Evolutionary conservation across 1,284 basidiomycete genomes (phyloP), one percentile per base, ranked within the genome.

Genomic region (Ceratobasidium sp.): DNA sequence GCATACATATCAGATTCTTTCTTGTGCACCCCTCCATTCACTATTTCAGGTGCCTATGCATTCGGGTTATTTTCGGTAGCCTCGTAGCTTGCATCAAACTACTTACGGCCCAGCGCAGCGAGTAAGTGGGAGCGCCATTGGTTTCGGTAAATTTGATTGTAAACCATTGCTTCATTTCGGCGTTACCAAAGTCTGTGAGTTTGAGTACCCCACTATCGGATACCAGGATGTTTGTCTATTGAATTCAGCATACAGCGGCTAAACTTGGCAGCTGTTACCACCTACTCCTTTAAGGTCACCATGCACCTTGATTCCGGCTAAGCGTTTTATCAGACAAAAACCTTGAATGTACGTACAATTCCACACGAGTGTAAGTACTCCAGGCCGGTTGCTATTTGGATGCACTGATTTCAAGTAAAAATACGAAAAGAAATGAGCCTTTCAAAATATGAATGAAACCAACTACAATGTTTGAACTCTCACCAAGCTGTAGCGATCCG

Each of bases 281-380:
- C 62, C 39, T 55, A 67, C 50, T 3, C 48, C 28, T 12, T 67
- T 67, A 2, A 67, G 3, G 34, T 67, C 62, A 16, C 62, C 62
- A 50, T 67, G 50, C 18, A 67, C 62, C 62, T 67, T 26, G 6
- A 26, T 30, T 30, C 18, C 18, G 16, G 6, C 10, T 23, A 9
- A 34, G 5, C 2, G 14, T 10, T 16, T 53, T 12, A 53, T 48
- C n/a, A n/a, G n/a, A n/a, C 6, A n/a, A 34, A 23, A 21, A 26
- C 21, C 23, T 1, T 21, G 36, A 59, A 3, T 1, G 16, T 30
- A 41, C 62, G 39, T 10, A 67, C 62, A 4, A 36, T 55, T 2
- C 32, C 62, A 26, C 14, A 12, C 9, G n/a, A n/a, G 18, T 67
- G 62, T 9, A 67, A 3, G 48, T 67, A 50, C 21, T 14, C 50